Evolutionary conservation across 179 eudicot species (phyloP).

Genomic region (Beta lomatogona): DNA sequence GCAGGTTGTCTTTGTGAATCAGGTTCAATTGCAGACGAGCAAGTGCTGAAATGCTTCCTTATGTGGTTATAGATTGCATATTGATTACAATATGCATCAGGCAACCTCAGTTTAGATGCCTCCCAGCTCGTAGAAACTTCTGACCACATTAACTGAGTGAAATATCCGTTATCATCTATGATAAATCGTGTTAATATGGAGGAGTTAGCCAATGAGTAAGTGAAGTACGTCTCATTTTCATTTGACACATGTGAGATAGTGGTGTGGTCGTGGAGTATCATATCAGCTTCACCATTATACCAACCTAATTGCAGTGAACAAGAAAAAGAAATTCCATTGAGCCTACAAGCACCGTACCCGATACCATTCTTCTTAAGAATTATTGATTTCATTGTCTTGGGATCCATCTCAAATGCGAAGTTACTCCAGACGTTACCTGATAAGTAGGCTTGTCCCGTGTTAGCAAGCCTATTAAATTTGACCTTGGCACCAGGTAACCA

Average conservation of each 20-base stretch:
- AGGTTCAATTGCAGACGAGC: no score
- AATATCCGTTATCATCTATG: background rate
- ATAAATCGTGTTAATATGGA: background rate
- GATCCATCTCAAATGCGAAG: background rate
- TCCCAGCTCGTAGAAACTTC: background rate
- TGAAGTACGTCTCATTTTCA: constrained; percentile 14
- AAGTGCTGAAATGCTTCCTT: background rate
- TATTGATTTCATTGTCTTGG: no score
- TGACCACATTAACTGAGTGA: constrained; percentile 9
- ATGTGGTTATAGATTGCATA: constrained; percentile 10
- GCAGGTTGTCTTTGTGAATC: no score
- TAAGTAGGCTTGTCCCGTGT: background rate
- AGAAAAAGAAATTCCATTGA: background rate
- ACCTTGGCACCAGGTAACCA: constrained; percentile 28
- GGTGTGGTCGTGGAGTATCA: background rate
- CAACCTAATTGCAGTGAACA: constrained; percentile 3
- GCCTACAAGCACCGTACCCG: background rate
- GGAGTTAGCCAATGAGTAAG: background rate
- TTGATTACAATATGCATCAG: constrained; percentile 10
- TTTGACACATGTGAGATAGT: background rate
- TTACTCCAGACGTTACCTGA: no score
- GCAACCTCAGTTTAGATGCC: constrained; percentile 1
- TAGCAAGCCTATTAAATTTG: constrained; percentile 15
- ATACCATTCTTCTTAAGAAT: background rate
- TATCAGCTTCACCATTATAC: constrained; percentile 6